A percentile compares a stretch with the other conserved stretches of the same genome.
Evolutionary conservation across 345 rosid species (phyloP).

Genomic region (Psidium guajava): DNA sequence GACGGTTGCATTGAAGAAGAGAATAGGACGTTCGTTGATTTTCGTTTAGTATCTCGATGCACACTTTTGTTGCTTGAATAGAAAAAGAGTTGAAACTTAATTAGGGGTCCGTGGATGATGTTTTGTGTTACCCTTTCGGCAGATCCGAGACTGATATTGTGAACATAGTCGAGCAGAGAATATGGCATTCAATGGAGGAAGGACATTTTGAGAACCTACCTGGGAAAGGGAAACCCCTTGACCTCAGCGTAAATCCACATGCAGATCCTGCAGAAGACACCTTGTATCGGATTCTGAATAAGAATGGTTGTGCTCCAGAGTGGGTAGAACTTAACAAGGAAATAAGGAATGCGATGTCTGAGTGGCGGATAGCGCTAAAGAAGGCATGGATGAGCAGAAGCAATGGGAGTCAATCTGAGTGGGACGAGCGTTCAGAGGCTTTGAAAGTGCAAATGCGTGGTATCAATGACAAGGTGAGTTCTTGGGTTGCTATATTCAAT

Average conservation of each 20-base stretch:
- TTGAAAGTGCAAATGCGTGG: constrained; percentile 46
- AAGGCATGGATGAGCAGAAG: constrained; percentile 55
- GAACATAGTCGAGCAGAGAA: constrained; percentile 81
- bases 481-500: neutral
- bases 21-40: neutral
- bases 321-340: constrained; percentile 95
- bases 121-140: constrained; percentile 1
- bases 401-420: constrained; percentile 32
- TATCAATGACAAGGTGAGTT: constrained; percentile 60
- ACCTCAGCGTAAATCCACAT: constrained; percentile 55
- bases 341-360: constrained; percentile 41
- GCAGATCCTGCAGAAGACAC: constrained; percentile 91
- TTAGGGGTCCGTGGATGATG: neutral
- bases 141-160: constrained; percentile 87
- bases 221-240: constrained; percentile 87
- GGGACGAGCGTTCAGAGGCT: constrained; percentile 34
- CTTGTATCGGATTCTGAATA: constrained; percentile 66
- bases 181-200: constrained; percentile 97
- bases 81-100: neutral
- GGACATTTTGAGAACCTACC: constrained; percentile 90
- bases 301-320: constrained; percentile 80
- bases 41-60: neutral
- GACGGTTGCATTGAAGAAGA: neutral
- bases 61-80: neutral
- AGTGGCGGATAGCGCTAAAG: constrained; percentile 61